These are phyloP conservation scores for Capniomyces stellatus DNA, from an alignment of 371 early-diverging fungal species.

Conservation along the genomic window DNA sequence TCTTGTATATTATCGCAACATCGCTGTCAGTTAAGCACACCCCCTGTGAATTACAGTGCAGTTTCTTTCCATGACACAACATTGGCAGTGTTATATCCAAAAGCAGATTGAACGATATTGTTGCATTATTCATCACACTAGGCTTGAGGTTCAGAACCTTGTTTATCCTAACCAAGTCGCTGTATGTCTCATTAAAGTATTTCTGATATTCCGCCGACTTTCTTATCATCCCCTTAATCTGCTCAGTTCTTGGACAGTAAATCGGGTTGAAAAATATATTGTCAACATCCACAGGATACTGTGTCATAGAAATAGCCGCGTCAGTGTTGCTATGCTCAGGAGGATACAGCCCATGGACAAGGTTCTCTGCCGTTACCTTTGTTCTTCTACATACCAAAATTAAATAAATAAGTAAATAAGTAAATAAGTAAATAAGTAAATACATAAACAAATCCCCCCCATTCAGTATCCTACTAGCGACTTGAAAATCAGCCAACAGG, in stretches of 20 bases:
- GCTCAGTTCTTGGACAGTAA: constrained; percentile 23
- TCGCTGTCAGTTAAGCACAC: background rate
- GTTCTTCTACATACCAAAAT: constrained; percentile 29
- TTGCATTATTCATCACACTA: background rate
- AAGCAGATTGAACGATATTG: background rate
- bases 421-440: too few relatives aligned
- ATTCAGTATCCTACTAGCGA: too few relatives aligned
- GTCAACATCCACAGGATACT: constrained; percentile 30
- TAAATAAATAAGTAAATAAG: too few relatives aligned
- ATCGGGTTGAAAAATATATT: constrained; percentile 24
- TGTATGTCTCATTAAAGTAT: constrained; percentile 10
- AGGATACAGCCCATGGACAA: constrained; percentile 31
- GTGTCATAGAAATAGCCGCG: constrained; percentile 17
- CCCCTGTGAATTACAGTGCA: background rate
- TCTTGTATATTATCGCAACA: background rate
- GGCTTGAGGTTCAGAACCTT: background rate
- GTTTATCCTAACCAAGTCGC: background rate
- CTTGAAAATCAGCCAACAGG: too few relatives aligned
- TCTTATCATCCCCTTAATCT: constrained; percentile 7
- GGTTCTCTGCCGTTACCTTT: constrained; percentile 11
- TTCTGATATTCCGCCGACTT: constrained; percentile 13
- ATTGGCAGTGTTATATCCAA: background rate
- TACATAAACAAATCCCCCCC: too few relatives aligned
- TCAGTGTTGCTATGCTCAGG: constrained; percentile 3
- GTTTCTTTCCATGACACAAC: background rate